Evolutionary conservation across 164 flowering plant species (phyloP), one percentile per base, ranked within the genome.

Genomic region (Platanus orientalis): DNA sequence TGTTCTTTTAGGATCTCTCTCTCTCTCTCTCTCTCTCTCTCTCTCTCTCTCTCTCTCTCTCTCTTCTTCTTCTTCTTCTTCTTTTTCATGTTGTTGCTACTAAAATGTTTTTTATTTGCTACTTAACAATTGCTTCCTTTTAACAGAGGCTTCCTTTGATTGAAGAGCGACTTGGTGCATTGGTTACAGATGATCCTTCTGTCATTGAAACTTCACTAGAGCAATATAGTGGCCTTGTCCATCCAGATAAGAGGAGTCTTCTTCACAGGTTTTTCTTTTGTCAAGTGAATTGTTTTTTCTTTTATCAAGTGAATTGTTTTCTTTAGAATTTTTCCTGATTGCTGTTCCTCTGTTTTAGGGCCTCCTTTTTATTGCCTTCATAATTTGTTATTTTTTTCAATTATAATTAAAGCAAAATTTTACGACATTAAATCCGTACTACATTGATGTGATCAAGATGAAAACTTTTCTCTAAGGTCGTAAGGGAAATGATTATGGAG

Each of bases 111-210:
- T 0, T 62, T 26, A 7, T 61, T 61, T 39, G 45, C 63, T 54
- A 20, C 53, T 49, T 61, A 30, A 36, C 60, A 12, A 63, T 47
- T 65, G 7, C 30, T 6, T 59, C 39, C 53, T 48, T 28, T 50
- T 56, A 6, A 62, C 87, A 92, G 98, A 82, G 85, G 72, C 85
- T 92, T 72, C 56, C 76, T 68, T 65, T 62, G 85, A 71, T 88
- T 58, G 88, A 90, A 71, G 97, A 93, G 25, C 85, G 85, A 48
- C 85, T 93, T 60, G 86, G 83, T 61, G 82, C 75, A 73, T 76
- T 93, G 80, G 69, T 80, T 28, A 88, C 96, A 9, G 98, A 92
- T 78, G 94, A 80, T 61, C 87, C 88, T 57, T 75, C 84, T 57
- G 80, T 84, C 34, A 73, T 93, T 36, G 90, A 87, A 66, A 68